Conservation (phyloP, 2,329 filamentous ascomycete genomes). For the Thyridium curvatum region DNA sequence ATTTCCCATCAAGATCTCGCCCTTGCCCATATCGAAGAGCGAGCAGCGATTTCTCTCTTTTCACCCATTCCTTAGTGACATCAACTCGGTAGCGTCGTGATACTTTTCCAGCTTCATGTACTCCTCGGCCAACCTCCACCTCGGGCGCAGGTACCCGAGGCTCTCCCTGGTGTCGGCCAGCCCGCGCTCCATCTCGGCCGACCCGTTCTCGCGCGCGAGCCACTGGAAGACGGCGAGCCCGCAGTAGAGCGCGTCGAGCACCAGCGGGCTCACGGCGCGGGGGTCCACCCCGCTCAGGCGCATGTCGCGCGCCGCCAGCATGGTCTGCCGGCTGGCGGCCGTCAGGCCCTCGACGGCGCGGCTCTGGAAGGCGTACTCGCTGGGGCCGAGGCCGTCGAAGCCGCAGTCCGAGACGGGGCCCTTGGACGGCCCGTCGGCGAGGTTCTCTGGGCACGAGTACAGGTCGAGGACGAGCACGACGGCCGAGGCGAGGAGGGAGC, state of each 20-base stretch:
- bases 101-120: slow-evolving; percentile 27
- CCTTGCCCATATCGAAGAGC: too few relatives aligned
- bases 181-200: slow-evolving; percentile 17
- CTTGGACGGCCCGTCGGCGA: slow-evolving; percentile 10
- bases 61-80: neutral
- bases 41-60: too few relatives aligned
- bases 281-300: slow-evolving; percentile 12
- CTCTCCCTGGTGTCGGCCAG: slow-evolving; percentile 20
- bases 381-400: slow-evolving; percentile 23
- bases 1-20: too few relatives aligned
- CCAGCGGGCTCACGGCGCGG: slow-evolving; percentile 24
- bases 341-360: slow-evolving; percentile 24
- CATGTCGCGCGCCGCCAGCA: slow-evolving; percentile 16
- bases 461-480: slow-evolving; percentile 24
- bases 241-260: slow-evolving; percentile 29
- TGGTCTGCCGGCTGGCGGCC: slow-evolving; percentile 14
- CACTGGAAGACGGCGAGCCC: slow-evolving; percentile 28
- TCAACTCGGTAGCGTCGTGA: slow-evolving; percentile 16
- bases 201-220: slow-evolving; percentile 28
- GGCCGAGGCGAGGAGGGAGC: slow-evolving; percentile 12
- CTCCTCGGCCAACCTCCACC: slow-evolving; percentile 29
- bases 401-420: slow-evolving; percentile 22
- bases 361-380: slow-evolving; percentile 21
- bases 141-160: slow-evolving; percentile 17
- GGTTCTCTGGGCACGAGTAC: slow-evolving; percentile 25